Percentiles rank a stretch among this genome's conserved stretches.
These are phyloP conservation scores for Hymenoscyphus albidus DNA, from an alignment of 2,329 filamentous ascomycete species.

Conservation along the genomic window DNA sequence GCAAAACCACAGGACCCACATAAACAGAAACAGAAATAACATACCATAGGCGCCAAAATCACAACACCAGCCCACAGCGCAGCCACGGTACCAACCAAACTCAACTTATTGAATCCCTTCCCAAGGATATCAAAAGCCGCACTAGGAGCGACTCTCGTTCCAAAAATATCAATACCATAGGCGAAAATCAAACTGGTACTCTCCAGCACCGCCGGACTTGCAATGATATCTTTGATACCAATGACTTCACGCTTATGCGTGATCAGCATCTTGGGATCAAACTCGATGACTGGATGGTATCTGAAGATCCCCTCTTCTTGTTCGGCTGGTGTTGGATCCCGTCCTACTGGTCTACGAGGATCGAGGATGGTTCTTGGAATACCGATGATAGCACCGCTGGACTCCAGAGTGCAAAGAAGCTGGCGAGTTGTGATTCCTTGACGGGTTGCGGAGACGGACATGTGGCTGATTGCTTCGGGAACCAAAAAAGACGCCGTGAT, in stretches of 20 bases:
- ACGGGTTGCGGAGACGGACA: constrained; percentile 82
- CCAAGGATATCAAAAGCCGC: constrained; percentile 88
- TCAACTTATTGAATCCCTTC: constrained; percentile 88
- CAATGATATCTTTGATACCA: constrained; percentile 69
- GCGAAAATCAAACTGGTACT: constrained; percentile 89
- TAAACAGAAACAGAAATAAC: constrained; percentile 35
- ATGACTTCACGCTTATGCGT: constrained; percentile 80
- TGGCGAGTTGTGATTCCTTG: constrained; percentile 88
- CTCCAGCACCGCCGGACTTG: constrained; percentile 76
- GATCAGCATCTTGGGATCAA: constrained; percentile 76
- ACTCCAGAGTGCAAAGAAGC: constrained; percentile 73
- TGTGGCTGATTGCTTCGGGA: constrained; percentile 69
- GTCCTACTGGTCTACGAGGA: constrained; percentile 78
- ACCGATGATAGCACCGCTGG: constrained; percentile 69
- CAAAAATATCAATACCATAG: constrained; percentile 85
- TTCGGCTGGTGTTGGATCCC: constrained; percentile 77
- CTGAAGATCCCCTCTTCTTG: constrained; percentile 75
- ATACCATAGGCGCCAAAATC: constrained; percentile 80
- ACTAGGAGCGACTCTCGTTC: constrained; percentile 81
- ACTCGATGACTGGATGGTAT: constrained; percentile 74
- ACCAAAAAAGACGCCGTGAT: constrained; percentile 79
- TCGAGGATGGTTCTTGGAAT: constrained; percentile 78
- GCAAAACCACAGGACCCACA: neutral
- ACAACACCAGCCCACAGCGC: constrained; percentile 74
- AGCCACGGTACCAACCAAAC: constrained; percentile 77